Evolutionary conservation across 495 filamentous ascomycete genomes (phyloP).

Genomic region (Tuber melanosporum): DNA sequence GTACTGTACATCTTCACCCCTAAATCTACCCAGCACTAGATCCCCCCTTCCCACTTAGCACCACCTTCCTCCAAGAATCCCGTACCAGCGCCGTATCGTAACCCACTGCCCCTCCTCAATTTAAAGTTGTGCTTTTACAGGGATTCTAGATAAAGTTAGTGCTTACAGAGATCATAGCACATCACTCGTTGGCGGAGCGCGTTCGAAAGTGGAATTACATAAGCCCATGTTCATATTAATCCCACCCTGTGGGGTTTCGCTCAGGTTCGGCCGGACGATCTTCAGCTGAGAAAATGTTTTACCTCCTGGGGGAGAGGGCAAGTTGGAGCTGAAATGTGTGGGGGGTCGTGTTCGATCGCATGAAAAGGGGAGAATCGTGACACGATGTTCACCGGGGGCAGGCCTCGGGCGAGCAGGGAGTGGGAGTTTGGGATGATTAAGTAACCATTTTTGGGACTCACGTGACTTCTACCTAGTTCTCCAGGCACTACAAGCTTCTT

Average conservation of each 20-base stretch:
- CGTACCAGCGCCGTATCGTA: not conserved
- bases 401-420: not conserved
- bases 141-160: not conserved
- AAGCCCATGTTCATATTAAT: not conserved
- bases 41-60: not conserved
- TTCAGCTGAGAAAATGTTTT: not conserved
- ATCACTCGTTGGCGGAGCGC: not conserved
- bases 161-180: not conserved
- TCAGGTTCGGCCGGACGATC: not conserved
- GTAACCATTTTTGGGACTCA: not conserved
- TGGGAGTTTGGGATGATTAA: not conserved
- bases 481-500: not conserved
- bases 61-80: not conserved
- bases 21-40: not conserved
- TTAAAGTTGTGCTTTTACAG: conserved; percentile 1
- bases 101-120: not conserved
- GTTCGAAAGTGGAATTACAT: not conserved
- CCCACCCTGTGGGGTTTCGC: not conserved
- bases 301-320: not conserved
- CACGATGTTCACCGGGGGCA: not conserved
- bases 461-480: not conserved
- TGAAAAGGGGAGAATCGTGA: not conserved
- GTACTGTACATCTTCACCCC: not conserved
- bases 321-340: not conserved
- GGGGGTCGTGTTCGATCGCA: not conserved